Evolutionary conservation across 116 monocot species (phyloP), one percentile per base, ranked within the genome.

Genomic region (Cymodocea nodosa): DNA sequence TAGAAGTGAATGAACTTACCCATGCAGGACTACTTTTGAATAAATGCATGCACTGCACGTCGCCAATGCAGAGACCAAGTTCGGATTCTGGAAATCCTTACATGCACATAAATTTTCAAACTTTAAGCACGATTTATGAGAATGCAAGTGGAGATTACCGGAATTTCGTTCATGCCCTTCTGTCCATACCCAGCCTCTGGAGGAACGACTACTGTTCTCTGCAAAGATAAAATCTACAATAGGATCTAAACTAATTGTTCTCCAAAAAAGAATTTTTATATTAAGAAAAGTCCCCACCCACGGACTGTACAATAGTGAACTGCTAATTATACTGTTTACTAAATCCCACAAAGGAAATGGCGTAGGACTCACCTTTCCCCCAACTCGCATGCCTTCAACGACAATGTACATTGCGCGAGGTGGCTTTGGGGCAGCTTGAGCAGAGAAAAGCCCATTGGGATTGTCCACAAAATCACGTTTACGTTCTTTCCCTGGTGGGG

Each of bases 371-470:
- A 85, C 93, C 93, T 84, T 89, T 7, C 89, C 94, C n/a, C 94
- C 94, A 20, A 89, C 86, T 82, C 70, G 79, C 94, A 94, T 94
- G 49, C 94, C 94, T 80, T 94, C 89, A 23, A 84, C 77, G 56
- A 89, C 59, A 15, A 78, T 59, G 68, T 94, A 94, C 82, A 89
- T 66, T 25, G 84, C 94, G 4, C 86, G 68, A 35, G 94, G 94
- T 4, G 94, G 94, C 55, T 94, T 94, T 36, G 94, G 94, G 16
- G 94, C 74, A 56, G 94, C 89, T 70, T 94, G 94, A 23, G 94
- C 89, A 64, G 94, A 94, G 69, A 76, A 94, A 70, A 94, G 79
- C 6, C 89, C 94, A 68, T 94, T 94, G 23, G 89, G 74, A 67
- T 79, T 94, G 65, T 94, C 94, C 52, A 74, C 84, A 71, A 61